Base-by-base conservation (phyloP, 2,329 filamentous ascomycete species). In the Curvularia eragrostidis region DNA sequence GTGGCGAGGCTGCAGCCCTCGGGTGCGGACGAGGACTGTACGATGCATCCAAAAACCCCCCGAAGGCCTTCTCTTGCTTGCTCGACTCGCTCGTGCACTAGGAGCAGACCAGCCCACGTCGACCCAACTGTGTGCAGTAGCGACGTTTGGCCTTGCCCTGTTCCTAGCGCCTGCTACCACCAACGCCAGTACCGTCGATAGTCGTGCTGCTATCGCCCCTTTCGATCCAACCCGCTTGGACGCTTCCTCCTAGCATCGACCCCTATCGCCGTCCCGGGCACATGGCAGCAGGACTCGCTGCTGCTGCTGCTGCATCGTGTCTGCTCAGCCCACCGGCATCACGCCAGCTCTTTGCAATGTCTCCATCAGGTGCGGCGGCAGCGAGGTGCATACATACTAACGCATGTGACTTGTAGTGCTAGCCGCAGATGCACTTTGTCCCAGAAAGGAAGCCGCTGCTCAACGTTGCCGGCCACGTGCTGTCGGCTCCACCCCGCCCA, bases 1-100 rank as follows among this genome's bases (percentile, higher is more conserved):
- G 59, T 61, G 65, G 66, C 52, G 41, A 54, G 48, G 51, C 44
- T 54, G 51, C 55, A 49, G 30, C 51, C 41, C 18, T 24, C 26
- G 24, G 43, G 39, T 5, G 24, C 23, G 21, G 42, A 54, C 54
- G 23, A 23, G 23, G n/a, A n/a, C n/a, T n/a, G n/a, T n/a, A n/a
- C n/a, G n/a, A n/a, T n/a, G n/a, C n/a, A n/a, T n/a, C n/a, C n/a
- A n/a, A n/a, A 34, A 34, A n/a, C 6, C 34, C 39, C 39, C 13
- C 15, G 3, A 24, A 42, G 12, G 12, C 21, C 21, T 21, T 41
- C 38, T 19, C 19, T 41, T 12, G 18, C 38, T 42, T 13, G 38
- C 49, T 49, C 51, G 47, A 9, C 48, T 36, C 54, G 10, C 12
- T 54, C 41, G 38, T 54, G 50, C 46, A 55, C 18, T 5, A 28